Base-by-base conservation (phyloP, 495 filamentous ascomycete species). In the Penicillium simplicissimum region DNA sequence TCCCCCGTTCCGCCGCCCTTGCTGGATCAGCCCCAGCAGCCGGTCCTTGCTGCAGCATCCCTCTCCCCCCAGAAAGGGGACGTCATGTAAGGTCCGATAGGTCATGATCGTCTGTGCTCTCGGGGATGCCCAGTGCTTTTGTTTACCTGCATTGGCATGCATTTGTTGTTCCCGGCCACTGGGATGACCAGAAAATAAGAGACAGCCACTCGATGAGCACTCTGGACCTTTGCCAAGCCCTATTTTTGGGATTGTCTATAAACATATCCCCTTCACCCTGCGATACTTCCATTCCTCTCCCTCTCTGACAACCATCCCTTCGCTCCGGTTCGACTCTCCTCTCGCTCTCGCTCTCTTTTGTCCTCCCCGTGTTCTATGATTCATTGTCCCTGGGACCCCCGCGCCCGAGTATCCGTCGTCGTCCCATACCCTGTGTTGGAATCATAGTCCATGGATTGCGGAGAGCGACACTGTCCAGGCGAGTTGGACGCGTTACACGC, bases 121-220 rank as follows among this genome's bases (percentile, higher is more conserved):
- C 52, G 58, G 15, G 43, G 23, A 17, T 19, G 23, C 25, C 10
- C 10, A 8, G 69, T 62, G 40, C 67, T 69, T 78, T 75, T 80
- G 78, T 80, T 80, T 78, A 79, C 74, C 64, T 68, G 72, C 76
- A 76, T 72, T 75, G 76, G 76, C 70, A 80, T 80, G 77, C 75
- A 71, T 70, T 70, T 59, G 64, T 54, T 55, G 45, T 61, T 54
- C 65, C 60, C 63, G 68, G 61, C 66, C 70, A 65, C 59, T 57
- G 61, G 57, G 15, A 36, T 15, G 23, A 17, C 13, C 5, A n/a
- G 3, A n/a, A 51, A 51, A 51, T 14, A 8, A 52, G 13, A 8
- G 25, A 34, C 48, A 52, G 48, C 48, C 59, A 63, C 56, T 49
- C 33, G 40, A 35, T 6, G 28, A 31, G 28, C 4, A 7, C 56